Base-by-base conservation (phyloP, 495 filamentous ascomycete species). In the Clohesyomyces aquaticus region DNA sequence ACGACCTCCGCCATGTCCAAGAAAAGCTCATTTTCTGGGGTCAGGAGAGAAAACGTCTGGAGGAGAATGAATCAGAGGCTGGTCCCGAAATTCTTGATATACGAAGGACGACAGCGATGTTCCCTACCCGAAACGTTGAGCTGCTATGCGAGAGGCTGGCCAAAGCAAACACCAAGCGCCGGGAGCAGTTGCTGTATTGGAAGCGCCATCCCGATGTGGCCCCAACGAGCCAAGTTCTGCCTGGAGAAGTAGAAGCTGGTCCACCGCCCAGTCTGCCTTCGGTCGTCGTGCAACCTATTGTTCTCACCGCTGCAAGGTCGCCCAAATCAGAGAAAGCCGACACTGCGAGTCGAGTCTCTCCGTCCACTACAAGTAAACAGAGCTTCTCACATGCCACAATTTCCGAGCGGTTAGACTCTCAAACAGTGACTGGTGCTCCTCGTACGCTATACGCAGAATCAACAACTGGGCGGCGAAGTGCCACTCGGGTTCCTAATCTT, bases 181-280 rank as follows among this genome's bases (percentile, higher is more conserved):
- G 46, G 12, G 46, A 49, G 22, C 21, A 25, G 46, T 22, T 49
- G 18, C 14, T 10, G 22, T 49, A 49, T 49, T 49, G 21, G 46
- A 49, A 3, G 4, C 25, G 19, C 46, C 8, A 49, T 49, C 46
- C 46, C 22, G 23, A 25, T 18, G 18, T 22, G 14, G n/a, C 18
- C 21, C 18, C 46, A 22, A 14, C 46, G 16, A 49, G 23, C n/a
- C 10, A 10, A 49, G 46, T 11, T 23, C 46, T 3, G 18, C 4
- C 4, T 21, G 46, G 10, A 49, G 23, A 10, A 23, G 11, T 23
- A 22, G 21, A 49, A 22, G 1, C 21, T 10, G 46, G 4, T 11
- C n/a, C 3, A 22, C 18, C 25, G 18, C 46, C 22, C 25, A 23
- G 4, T 14, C 4, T 22, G 23, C 46, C 12, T 38, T 38, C 32